Conservation (phyloP, 192 early-diverging fungal species). For the Blastocladiella britannica region DNA sequence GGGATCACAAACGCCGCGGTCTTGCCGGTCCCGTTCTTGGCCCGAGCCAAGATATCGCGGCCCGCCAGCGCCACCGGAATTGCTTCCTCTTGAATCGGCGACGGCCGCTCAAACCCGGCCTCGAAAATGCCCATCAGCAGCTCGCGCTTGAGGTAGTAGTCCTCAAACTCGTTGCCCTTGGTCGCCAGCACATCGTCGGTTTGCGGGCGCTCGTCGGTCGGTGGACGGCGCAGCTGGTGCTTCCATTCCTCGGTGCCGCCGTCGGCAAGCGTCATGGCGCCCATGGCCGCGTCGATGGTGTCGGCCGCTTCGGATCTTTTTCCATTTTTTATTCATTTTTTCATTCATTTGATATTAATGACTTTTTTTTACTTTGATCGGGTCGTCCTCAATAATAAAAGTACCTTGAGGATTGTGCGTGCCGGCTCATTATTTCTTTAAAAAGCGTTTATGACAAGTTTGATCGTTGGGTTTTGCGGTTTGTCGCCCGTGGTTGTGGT, state of each 20-base stretch:
- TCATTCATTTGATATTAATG: too few species aligned
- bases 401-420: too few species aligned
- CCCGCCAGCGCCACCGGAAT: conserved; percentile 93
- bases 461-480: too few species aligned
- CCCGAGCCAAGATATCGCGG: conserved; percentile 86
- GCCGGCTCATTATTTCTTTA: too few species aligned
- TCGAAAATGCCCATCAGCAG: conserved; percentile 98
- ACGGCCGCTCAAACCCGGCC: conserved; percentile 91
- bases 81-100: conserved; percentile 96
- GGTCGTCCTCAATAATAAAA: too few species aligned
- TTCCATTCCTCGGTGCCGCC: conserved; percentile 33
- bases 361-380: too few species aligned
- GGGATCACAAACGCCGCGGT: conserved; percentile 97
- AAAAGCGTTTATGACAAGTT: too few species aligned
- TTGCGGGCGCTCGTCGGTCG: conserved; percentile 79
- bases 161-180: conserved; percentile 98
- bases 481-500: too few species aligned
- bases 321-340: too few species aligned
- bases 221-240: conserved; percentile 46
- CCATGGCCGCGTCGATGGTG: too few species aligned
- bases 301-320: too few species aligned
- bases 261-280: too few species aligned
- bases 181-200: conserved; percentile 92
- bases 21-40: conserved; percentile 89
- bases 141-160: conserved; percentile 92